These are phyloP conservation scores for Nakazawaea peltata DNA, from an alignment of 805 yeast species.

Conservation along the genomic window DNA sequence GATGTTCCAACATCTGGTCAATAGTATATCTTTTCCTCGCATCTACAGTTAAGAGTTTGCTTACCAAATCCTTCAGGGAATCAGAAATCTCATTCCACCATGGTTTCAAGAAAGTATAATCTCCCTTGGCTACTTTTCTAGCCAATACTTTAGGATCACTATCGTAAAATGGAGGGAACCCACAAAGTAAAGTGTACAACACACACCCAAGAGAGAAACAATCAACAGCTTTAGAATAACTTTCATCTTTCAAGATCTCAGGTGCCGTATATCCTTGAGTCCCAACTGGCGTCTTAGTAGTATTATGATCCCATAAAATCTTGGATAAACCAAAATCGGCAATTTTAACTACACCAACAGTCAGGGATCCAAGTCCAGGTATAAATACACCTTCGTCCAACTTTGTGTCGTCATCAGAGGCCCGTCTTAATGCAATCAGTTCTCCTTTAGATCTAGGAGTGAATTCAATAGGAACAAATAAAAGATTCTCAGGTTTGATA, in stretches of 20 bases:
- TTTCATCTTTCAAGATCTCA: slow-evolving; percentile 53
- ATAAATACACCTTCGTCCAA: slow-evolving; percentile 54
- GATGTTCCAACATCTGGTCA: slow-evolving; percentile 59
- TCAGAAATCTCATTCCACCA: slow-evolving; percentile 84
- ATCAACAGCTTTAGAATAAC: slow-evolving; percentile 60
- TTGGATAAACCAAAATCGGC: slow-evolving; percentile 71
- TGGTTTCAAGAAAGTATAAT: slow-evolving; percentile 66
- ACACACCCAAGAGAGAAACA: slow-evolving; percentile 73
- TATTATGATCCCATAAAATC: slow-evolving; percentile 36
- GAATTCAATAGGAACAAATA: slow-evolving; percentile 53
- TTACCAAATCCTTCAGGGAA: slow-evolving; percentile 64
- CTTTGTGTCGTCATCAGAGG: slow-evolving; percentile 52
- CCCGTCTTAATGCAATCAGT: slow-evolving; percentile 35
- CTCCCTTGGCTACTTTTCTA: slow-evolving; percentile 62
- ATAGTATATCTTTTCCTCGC: slow-evolving; percentile 62
- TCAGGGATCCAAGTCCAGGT: slow-evolving; percentile 50
- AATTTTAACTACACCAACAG: slow-evolving; percentile 53
- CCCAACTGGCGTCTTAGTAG: slow-evolving; percentile 71
- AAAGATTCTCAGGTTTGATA: slow-evolving; percentile 72
- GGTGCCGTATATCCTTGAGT: slow-evolving; percentile 75
- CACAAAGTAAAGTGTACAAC: slow-evolving; percentile 58
- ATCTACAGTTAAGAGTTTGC: slow-evolving; percentile 59
- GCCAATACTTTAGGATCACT: slow-evolving; percentile 57
- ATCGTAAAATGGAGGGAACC: slow-evolving; percentile 73
- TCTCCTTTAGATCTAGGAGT: slow-evolving; percentile 35